These are phyloP conservation scores for Massospora cicadina DNA, from an alignment of 371 early-diverging fungal species.

Conservation along the genomic window DNA sequence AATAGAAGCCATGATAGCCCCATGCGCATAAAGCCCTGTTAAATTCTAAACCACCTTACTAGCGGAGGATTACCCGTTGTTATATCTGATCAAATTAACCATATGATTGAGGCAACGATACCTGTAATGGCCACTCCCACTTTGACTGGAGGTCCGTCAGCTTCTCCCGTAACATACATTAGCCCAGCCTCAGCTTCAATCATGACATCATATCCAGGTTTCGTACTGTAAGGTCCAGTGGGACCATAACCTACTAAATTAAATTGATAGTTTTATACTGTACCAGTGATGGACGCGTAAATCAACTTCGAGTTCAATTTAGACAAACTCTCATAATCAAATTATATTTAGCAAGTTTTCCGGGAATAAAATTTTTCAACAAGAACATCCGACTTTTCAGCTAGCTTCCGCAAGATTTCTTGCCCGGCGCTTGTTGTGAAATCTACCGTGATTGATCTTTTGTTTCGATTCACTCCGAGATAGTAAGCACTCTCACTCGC, in stretches of 20 bases:
- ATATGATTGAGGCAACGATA: conserved; percentile 11
- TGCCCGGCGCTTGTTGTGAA: conserved; percentile 49
- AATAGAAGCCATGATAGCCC: conserved; percentile 75
- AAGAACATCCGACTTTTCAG: conserved; percentile 47
- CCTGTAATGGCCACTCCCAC: conserved; percentile 90
- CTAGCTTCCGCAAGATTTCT: conserved; percentile 44
- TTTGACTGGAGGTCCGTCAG: conserved; percentile 67
- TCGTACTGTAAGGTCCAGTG: conserved; percentile 57
- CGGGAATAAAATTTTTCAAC: conserved; percentile 87
- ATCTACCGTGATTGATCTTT: conserved; percentile 68
- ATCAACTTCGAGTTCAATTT: conserved; percentile 57
- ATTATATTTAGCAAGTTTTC: conserved; percentile 54
- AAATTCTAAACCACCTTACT: neutral
- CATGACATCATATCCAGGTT: conserved; percentile 87
- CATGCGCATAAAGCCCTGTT: conserved; percentile 74
- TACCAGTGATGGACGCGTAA: conserved; percentile 73
- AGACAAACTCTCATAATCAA: conserved; percentile 51
- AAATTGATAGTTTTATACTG: neutral
- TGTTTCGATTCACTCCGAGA: conserved; percentile 78
- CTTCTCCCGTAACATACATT: conserved; percentile 89
- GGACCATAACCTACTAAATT: conserved; percentile 55
- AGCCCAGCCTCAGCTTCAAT: conserved; percentile 85
- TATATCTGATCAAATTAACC: neutral
- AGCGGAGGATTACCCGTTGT: conserved; percentile 1
- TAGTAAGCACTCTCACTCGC: conserved; percentile 72